phyloP scores from a whole-genome alignment of 345 rosid species.

The Mercurialis annua region DNA sequence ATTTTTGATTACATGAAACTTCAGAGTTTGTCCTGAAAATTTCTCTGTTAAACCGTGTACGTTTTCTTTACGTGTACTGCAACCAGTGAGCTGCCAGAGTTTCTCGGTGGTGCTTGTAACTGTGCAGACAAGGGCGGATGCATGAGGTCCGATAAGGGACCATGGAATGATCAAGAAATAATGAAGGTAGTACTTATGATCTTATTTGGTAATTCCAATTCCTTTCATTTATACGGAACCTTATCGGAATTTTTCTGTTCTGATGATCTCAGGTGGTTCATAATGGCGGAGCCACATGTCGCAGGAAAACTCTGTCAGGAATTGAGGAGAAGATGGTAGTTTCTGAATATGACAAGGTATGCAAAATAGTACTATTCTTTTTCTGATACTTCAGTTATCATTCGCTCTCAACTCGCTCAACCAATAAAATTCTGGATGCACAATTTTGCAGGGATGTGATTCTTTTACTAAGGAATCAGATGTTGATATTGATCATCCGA shows the following conservation, averaged over 20 bases:
- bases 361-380: conserved; percentile 27
- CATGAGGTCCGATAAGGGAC: conserved; percentile 93
- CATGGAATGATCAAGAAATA: conserved; percentile 82
- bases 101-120: conserved; percentile 83
- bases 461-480: conserved; percentile 15
- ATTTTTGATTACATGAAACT: not conserved
- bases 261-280: conserved; percentile 53
- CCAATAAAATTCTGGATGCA: not conserved
- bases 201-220: not conserved
- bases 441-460: conserved; percentile 22
- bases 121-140: conserved; percentile 90
- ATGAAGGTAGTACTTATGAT: conserved; percentile 42
- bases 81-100: conserved; percentile 79
- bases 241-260: not conserved
- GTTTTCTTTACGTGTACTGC: conserved; percentile 7
- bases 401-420: not conserved
- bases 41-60: not conserved
- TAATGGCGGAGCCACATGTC: conserved; percentile 61
- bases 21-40: not conserved
- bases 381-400: not conserved
- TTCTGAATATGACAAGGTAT: conserved; percentile 34
- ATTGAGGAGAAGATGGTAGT: conserved; percentile 54
- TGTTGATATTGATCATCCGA: conserved; percentile 2
- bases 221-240: conserved; percentile 3
- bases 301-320: conserved; percentile 38